Evolutionary conservation across 352 stramenopile species (phyloP).

Genomic region (Blastocystis sp.): DNA sequence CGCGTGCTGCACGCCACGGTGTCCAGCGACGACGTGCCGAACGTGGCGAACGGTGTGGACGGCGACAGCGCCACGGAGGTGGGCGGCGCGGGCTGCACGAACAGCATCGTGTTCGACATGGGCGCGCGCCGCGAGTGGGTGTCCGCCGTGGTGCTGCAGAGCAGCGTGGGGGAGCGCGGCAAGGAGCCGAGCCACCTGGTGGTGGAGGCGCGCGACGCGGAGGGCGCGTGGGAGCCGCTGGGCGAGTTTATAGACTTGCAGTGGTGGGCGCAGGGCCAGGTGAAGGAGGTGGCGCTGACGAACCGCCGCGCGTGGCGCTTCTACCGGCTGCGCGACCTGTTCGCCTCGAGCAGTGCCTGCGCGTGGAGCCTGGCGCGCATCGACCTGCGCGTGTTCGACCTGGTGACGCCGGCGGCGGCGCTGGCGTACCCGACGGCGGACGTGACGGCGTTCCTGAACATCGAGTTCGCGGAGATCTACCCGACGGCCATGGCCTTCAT

Average conservation of each 20-base stretch:
- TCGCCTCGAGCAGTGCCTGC: not conserved
- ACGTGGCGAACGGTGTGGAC: not conserved
- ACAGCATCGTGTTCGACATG: not conserved
- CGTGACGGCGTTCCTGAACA: slow-evolving; percentile 11
- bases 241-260: not conserved
- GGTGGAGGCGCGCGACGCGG: not conserved
- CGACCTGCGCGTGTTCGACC: not conserved
- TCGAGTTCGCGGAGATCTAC: slow-evolving; percentile 54
- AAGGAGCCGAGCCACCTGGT: not conserved
- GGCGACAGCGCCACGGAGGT: not conserved
- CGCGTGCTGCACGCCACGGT: not conserved
- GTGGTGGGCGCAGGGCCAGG: not conserved
- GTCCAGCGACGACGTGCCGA: not conserved
- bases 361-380: not conserved
- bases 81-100: not conserved
- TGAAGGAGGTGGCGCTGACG: not conserved
- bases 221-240: not conserved
- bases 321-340: slow-evolving; percentile 2
- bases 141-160: not conserved
- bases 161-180: not conserved
- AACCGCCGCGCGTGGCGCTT: not conserved
- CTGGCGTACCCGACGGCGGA: not conserved
- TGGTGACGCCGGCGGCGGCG: not conserved
- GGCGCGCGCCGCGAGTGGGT: not conserved
- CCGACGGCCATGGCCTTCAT: not conserved